Percentiles rank a stretch among this genome's conserved stretches.
Conservation (phyloP, 2,329 filamentous ascomycete genomes). For the Aspergillus sp. region DNA sequence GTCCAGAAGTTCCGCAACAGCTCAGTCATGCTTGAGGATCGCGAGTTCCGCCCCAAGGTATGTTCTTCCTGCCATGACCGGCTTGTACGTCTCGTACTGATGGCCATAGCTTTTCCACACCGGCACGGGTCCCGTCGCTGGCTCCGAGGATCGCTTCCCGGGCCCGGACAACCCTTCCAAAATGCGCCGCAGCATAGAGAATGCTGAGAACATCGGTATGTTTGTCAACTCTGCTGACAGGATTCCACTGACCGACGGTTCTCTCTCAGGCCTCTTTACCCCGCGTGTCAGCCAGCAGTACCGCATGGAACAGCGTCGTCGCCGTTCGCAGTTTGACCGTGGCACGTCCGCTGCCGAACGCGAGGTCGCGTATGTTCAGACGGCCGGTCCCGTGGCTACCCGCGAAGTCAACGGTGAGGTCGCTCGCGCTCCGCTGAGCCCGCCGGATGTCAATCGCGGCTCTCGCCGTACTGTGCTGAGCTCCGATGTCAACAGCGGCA, state of each 20-base stretch:
- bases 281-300: slow-evolving; percentile 66
- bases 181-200: slow-evolving; percentile 77
- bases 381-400: slow-evolving; percentile 12
- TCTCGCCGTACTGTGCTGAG: no score
- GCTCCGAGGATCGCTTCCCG: slow-evolving; percentile 67
- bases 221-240: no score
- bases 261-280: slow-evolving; percentile 52
- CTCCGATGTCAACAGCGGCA: slow-evolving; percentile 10
- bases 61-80: slow-evolving; percentile 7
- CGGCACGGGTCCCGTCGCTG: slow-evolving; percentile 44
- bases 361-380: slow-evolving; percentile 41
- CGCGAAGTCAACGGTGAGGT: no score
- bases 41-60: slow-evolving; percentile 77
- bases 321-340: slow-evolving; percentile 70
- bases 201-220: slow-evolving; percentile 73
- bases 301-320: slow-evolving; percentile 65
- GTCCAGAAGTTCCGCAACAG: slow-evolving; percentile 96
- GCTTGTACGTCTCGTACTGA: neutral
- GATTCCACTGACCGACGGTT: neutral
- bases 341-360: slow-evolving; percentile 64
- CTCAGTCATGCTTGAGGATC: slow-evolving; percentile 81
- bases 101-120: slow-evolving; percentile 54
- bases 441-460: no score
- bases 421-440: no score
- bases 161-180: slow-evolving; percentile 75